phyloP scores from a whole-genome alignment of 495 filamentous ascomycete genomes.

The Penicillium antarcticum region DNA sequence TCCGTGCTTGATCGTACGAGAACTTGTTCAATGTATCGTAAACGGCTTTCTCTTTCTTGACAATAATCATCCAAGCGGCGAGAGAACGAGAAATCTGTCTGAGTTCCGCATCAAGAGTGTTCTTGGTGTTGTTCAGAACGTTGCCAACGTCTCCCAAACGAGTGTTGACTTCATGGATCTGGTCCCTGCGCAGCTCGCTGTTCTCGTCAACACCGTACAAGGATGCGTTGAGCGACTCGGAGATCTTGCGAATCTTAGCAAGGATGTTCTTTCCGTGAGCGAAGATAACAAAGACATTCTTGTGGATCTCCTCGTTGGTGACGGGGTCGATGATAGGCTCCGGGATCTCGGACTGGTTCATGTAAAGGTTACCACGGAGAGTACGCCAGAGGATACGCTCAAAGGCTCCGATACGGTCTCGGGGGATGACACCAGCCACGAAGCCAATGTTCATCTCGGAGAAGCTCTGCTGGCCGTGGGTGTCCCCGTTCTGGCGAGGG shows the following conservation, averaged over 20 bases:
- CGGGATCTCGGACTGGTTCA: constrained; percentile 98
- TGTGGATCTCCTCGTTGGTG: constrained; percentile 85
- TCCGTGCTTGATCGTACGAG: constrained; percentile 92
- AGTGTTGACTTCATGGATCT: constrained; percentile 94
- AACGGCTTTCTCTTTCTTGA: constrained; percentile 98
- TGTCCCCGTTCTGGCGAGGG: constrained; percentile 60
- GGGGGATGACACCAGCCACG: constrained; percentile 93
- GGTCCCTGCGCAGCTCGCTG: constrained; percentile 85
- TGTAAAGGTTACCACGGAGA: constrained; percentile 95
- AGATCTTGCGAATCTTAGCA: constrained; percentile 97
- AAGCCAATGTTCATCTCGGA: constrained; percentile 99
- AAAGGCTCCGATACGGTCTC: constrained; percentile 90
- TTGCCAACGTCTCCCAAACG: constrained; percentile 84
- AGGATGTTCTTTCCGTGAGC: constrained; percentile 97
- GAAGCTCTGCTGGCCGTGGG: constrained; percentile 75
- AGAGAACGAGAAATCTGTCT: constrained; percentile 86
- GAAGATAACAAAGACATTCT: constrained; percentile 99
- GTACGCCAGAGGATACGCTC: constrained; percentile 97
- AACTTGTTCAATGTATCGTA: constrained; percentile 95
- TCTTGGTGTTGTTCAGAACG: constrained; percentile 93
- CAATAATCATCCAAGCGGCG: constrained; percentile 91
- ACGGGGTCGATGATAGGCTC: constrained; percentile 90
- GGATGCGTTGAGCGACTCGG: constrained; percentile 91
- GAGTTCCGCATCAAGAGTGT: constrained; percentile 88
- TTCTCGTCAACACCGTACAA: constrained; percentile 97